Evolutionary conservation across 2,329 filamentous ascomycete species (phyloP).

Genomic region (Aspergillus tanneri): DNA sequence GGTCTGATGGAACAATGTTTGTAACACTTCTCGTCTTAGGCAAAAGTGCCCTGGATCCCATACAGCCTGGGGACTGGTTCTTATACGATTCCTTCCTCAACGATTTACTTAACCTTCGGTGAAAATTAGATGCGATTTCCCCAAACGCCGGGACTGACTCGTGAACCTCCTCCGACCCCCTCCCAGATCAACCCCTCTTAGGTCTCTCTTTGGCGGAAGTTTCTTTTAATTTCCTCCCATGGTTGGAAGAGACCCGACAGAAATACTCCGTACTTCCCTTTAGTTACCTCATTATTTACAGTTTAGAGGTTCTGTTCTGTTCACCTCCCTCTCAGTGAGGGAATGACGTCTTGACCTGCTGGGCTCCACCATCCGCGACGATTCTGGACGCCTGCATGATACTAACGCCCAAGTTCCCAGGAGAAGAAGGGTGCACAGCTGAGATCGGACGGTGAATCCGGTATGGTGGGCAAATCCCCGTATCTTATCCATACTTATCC

Average conservation of each 20-base stretch:
- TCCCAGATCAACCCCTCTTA: slow-evolving; percentile 7
- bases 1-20: background rate
- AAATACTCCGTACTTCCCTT: too few species aligned
- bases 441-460: slow-evolving; percentile 27
- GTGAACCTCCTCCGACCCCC: slow-evolving; percentile 14
- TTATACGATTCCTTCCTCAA: background rate
- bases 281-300: too few species aligned
- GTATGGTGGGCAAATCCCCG: slow-evolving; percentile 13
- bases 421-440: slow-evolving; percentile 17
- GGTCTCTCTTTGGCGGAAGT: background rate
- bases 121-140: slow-evolving; percentile 7
- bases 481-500: background rate
- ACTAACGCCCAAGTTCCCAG: slow-evolving; percentile 16
- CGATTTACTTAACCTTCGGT: background rate
- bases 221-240: slow-evolving; percentile 1
- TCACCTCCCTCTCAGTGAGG: background rate
- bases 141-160: background rate
- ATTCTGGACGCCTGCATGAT: slow-evolving; percentile 27
- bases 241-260: background rate
- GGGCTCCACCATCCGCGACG: slow-evolving; percentile 18
- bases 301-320: too few species aligned
- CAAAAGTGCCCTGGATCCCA: background rate
- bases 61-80: too few species aligned
- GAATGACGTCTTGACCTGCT: slow-evolving; percentile 4
- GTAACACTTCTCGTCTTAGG: slow-evolving; percentile 8